These are phyloP conservation scores for Dactylellina haptotyla DNA, from an alignment of 2,329 filamentous ascomycete genomes.

Conservation along the genomic window DNA sequence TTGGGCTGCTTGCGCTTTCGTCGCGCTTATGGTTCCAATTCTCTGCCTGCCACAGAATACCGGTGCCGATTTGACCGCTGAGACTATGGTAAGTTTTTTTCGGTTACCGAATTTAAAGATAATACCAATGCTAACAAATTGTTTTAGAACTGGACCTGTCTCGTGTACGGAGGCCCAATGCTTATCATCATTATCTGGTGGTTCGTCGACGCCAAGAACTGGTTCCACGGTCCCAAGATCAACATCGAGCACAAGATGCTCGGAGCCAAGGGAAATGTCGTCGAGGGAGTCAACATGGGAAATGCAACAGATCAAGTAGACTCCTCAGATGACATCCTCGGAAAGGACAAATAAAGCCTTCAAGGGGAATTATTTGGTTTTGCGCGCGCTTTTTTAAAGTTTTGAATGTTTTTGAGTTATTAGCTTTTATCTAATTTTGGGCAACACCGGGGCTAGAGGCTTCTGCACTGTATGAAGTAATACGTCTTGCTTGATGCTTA, in stretches of 20 bases:
- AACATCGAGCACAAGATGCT: constrained; percentile 71
- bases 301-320: neutral
- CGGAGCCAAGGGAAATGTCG: constrained; percentile 61
- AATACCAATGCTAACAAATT: neutral
- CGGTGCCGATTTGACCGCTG: constrained; percentile 60
- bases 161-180: constrained; percentile 75
- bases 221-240: constrained; percentile 77
- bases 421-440: neutral
- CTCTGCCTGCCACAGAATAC: constrained; percentile 72
- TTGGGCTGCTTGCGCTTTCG: constrained; percentile 69
- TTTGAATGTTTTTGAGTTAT: neutral
- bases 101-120: neutral
- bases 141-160: constrained; percentile 75
- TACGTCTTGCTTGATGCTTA: neutral
- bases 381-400: neutral
- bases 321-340: constrained; percentile 25
- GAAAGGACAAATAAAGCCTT: constrained; percentile 47
- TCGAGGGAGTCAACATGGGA: constrained; percentile 59
- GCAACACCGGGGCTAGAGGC: too few species aligned
- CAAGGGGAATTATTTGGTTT: constrained; percentile 4
- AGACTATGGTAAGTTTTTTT: constrained; percentile 25
- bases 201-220: constrained; percentile 71
- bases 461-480: neutral
- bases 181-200: constrained; percentile 71
- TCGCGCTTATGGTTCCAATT: constrained; percentile 74